These are phyloP conservation scores for Beta macrorhiza DNA, from an alignment of 179 eudicot genomes.

Conservation along the genomic window DNA sequence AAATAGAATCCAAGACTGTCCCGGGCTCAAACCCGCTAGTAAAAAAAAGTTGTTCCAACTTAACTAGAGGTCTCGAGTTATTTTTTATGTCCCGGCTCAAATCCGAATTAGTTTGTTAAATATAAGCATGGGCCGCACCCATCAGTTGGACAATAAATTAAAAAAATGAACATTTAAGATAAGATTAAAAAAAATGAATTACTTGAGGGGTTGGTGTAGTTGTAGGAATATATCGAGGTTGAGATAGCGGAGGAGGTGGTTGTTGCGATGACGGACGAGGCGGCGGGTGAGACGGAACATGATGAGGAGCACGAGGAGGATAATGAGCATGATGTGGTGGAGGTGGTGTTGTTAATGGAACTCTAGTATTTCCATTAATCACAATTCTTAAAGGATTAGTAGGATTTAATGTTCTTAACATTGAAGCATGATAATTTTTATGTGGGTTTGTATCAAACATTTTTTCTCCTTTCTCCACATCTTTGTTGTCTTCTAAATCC, in stretches of 20 bases:
- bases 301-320: constrained; percentile 24
- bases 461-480: not conserved
- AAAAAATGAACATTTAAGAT: not conserved
- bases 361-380: constrained; percentile 38
- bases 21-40: too few species aligned
- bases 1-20: too few species aligned
- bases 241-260: constrained; percentile 31
- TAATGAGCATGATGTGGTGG: constrained; percentile 26
- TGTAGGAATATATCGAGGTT: constrained; percentile 45
- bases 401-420: constrained; percentile 63
- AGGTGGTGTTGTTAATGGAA: constrained; percentile 27
- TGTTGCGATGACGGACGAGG: constrained; percentile 31
- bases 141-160: not conserved
- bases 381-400: constrained; percentile 78
- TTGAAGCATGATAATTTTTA: constrained; percentile 48
- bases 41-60: not conserved
- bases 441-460: constrained; percentile 20
- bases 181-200: not conserved
- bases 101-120: too few species aligned
- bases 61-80: too few species aligned
- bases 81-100: too few species aligned
- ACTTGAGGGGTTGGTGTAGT: constrained; percentile 34
- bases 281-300: constrained; percentile 23
- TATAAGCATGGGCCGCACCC: too few species aligned
- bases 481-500: not conserved